phyloP scores from a whole-genome alignment of 1,284 basidiomycete genomes.

The Apiotrichum mycotoxinovorans region DNA sequence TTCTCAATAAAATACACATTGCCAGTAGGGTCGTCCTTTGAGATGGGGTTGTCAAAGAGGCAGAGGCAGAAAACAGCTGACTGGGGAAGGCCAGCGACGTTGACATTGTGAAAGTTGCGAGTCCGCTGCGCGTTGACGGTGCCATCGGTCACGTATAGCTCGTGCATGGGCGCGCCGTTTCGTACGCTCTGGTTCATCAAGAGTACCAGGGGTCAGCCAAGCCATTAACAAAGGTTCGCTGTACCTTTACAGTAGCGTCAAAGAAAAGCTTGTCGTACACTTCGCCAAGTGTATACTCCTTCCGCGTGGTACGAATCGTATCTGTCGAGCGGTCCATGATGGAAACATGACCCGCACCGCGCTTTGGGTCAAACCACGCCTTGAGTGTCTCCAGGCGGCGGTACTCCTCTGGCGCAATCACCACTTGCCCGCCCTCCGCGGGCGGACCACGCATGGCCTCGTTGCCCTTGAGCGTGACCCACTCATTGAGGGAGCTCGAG shows the following conservation, averaged over 20 bases:
- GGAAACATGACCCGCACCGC: too few species aligned
- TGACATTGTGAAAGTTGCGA: conserved; percentile 31
- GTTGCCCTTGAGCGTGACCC: not conserved
- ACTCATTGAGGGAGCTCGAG: conserved; percentile 7
- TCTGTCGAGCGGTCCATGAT: too few species aligned
- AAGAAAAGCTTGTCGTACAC: conserved; percentile 3
- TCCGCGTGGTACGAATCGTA: not conserved
- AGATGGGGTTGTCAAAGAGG: not conserved
- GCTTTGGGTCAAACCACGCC: not conserved
- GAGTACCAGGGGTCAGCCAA: conserved; percentile 23
- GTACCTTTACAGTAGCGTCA: conserved; percentile 24
- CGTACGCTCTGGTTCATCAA: conserved; percentile 5
- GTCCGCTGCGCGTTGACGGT: conserved; percentile 17
- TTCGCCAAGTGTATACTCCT: conserved; percentile 1
- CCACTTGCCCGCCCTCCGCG: too few species aligned
- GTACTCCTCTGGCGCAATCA: not conserved
- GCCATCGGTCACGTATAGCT: conserved; percentile 42
- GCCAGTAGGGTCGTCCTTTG: too few species aligned
- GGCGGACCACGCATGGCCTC: not conserved
- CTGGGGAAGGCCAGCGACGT: not conserved
- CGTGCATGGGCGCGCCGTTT: conserved; percentile 12
- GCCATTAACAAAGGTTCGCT: not conserved
- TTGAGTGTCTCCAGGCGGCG: not conserved
- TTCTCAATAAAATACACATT: conserved; percentile 20
- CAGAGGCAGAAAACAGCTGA: conserved; percentile 3